Evolutionary conservation across 1,139 yeast species (phyloP).

Genomic region (Sugiyamaella japonica): DNA sequence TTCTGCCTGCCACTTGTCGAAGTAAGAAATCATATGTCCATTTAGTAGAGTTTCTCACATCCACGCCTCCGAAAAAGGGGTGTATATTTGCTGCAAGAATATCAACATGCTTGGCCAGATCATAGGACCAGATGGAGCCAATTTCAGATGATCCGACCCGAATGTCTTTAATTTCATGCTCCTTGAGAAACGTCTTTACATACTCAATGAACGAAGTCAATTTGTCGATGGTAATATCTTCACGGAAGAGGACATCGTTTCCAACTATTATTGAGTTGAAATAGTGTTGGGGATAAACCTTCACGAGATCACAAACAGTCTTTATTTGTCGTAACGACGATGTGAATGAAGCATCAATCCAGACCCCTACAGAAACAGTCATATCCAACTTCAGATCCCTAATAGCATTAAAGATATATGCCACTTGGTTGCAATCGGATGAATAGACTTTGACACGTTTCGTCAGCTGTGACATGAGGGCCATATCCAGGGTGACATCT

Average conservation of each 20-base stretch:
- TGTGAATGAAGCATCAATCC: slow-evolving; percentile 54
- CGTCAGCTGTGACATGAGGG: slow-evolving; percentile 58
- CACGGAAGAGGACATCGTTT: slow-evolving; percentile 60
- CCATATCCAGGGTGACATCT: slow-evolving; percentile 57
- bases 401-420: slow-evolving; percentile 55
- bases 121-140: slow-evolving; percentile 47
- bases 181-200: slow-evolving; percentile 44
- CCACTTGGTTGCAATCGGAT: slow-evolving; percentile 62
- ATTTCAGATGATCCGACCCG: slow-evolving; percentile 60
- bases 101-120: slow-evolving; percentile 46
- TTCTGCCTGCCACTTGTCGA: slow-evolving; percentile 44
- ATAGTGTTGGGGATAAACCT: slow-evolving; percentile 47
- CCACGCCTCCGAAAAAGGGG: slow-evolving; percentile 66
- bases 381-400: slow-evolving; percentile 51
- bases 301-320: slow-evolving; percentile 42
- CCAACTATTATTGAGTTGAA: slow-evolving; percentile 61
- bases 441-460: slow-evolving; percentile 59
- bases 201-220: slow-evolving; percentile 49
- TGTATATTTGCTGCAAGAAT: slow-evolving; percentile 64
- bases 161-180: slow-evolving; percentile 38
- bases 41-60: slow-evolving; percentile 49
- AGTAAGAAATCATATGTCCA: slow-evolving; percentile 57
- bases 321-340: slow-evolving; percentile 48
- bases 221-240: slow-evolving; percentile 47
- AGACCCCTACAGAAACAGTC: slow-evolving; percentile 62